These are phyloP conservation scores for Phytopythium sindhum DNA, from an alignment of 352 stramenopile species.

Conservation along the genomic window DNA sequence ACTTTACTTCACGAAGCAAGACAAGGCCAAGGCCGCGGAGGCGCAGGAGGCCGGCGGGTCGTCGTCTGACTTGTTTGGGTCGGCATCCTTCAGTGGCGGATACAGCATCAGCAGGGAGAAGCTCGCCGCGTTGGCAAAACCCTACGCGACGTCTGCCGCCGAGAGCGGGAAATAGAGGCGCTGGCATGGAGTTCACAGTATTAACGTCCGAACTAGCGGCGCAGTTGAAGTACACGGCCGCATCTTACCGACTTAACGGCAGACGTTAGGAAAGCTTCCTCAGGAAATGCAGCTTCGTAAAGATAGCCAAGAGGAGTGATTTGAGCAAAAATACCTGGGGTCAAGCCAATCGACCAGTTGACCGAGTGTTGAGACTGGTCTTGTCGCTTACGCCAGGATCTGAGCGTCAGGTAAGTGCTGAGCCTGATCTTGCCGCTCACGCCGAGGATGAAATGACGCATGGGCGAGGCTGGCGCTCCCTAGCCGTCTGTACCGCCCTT, in stretches of 20 bases:
- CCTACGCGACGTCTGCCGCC: background rate
- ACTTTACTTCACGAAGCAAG: conserved; percentile 61
- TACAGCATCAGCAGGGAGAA: conserved; percentile 8
- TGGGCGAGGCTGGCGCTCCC: too few relatives aligned
- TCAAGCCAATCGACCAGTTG: background rate
- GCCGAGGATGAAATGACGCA: too few relatives aligned
- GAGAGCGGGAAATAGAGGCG: background rate
- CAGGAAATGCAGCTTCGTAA: background rate
- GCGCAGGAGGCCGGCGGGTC: conserved; percentile 23
- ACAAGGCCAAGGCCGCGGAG: conserved; percentile 16
- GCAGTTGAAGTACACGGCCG: background rate
- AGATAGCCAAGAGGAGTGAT: background rate
- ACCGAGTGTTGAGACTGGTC: background rate
- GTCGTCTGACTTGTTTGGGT: conserved; percentile 21
- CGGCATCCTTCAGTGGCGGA: conserved; percentile 28
- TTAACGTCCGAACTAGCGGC: background rate
- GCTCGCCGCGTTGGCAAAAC: conserved; percentile 4
- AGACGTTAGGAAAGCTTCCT: background rate
- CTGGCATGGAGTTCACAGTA: background rate
- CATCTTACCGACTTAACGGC: background rate
- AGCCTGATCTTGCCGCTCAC: too few relatives aligned
- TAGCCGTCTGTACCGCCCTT: too few relatives aligned
- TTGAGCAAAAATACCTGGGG: too few relatives aligned
- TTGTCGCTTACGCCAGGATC: too few relatives aligned
- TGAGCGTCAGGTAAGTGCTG: too few relatives aligned